Percentiles rank a stretch among this genome's conserved stretches.
These are phyloP conservation scores for Penicillium diatomitis DNA, from an alignment of 495 filamentous ascomycete species.

Conservation along the genomic window DNA sequence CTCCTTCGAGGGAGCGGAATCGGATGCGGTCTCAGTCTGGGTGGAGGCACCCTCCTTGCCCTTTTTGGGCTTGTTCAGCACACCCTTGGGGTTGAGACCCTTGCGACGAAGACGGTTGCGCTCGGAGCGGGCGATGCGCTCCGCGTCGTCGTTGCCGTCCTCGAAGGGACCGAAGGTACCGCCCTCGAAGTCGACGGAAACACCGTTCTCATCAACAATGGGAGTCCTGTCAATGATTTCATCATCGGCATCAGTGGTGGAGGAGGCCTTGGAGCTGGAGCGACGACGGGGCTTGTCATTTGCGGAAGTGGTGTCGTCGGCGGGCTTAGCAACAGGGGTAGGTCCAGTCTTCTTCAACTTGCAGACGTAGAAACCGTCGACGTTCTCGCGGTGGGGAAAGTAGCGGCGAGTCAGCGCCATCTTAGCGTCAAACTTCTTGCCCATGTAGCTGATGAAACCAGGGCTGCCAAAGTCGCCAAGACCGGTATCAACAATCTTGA, in stretches of 20 bases:
- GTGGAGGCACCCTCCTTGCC: slow-evolving; percentile 10
- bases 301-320: slow-evolving; percentile 15
- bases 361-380: slow-evolving; percentile 96
- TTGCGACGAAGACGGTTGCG: slow-evolving; percentile 52
- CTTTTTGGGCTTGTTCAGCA: slow-evolving; percentile 34
- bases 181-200: slow-evolving; percentile 21
- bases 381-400: slow-evolving; percentile 92
- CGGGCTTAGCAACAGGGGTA: slow-evolving; percentile 47
- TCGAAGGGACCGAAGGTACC: slow-evolving; percentile 58
- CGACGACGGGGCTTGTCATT: slow-evolving; percentile 11
- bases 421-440: slow-evolving; percentile 78
- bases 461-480: slow-evolving; percentile 80
- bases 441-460: slow-evolving; percentile 78
- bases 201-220: slow-evolving; percentile 33
- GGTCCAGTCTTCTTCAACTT: slow-evolving; percentile 92
- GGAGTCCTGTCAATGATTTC: slow-evolving; percentile 39
- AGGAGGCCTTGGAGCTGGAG: slow-evolving; percentile 11
- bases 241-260: slow-evolving; percentile 17
- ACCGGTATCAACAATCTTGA: slow-evolving; percentile 86
- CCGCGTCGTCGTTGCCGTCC: slow-evolving; percentile 48
- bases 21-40: not conserved
- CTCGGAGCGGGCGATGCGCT: slow-evolving; percentile 50
- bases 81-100: slow-evolving; percentile 56
- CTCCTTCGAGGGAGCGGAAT: slow-evolving; percentile 7
- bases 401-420: slow-evolving; percentile 82